Conservation (phyloP, 2,329 filamentous ascomycete genomes). For the Botrytis medusae region DNA sequence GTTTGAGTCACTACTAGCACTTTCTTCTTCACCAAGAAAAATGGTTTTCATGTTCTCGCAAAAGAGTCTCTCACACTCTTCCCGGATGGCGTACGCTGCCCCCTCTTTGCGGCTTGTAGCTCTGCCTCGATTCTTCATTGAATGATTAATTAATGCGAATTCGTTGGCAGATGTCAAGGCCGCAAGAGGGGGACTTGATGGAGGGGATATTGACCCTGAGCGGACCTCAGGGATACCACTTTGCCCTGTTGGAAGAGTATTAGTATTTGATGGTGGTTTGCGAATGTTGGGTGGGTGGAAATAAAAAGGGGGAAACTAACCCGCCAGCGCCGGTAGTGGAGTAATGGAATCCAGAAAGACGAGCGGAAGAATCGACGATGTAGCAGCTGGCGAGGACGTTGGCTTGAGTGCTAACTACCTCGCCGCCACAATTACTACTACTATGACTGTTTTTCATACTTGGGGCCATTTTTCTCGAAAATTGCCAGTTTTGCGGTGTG, state of each 20-base stretch:
- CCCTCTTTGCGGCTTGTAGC: constrained; percentile 67
- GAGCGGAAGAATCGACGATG: constrained; percentile 70
- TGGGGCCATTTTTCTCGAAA: constrained; percentile 38
- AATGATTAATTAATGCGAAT: constrained; percentile 60
- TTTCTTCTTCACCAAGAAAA: constrained; percentile 96
- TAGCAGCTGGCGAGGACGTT: constrained; percentile 92
- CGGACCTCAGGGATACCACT: constrained; percentile 95
- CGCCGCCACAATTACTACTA: constrained; percentile 75
- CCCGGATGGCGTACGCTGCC: constrained; percentile 95
- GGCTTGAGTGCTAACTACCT: constrained; percentile 55
- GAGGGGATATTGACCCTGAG: constrained; percentile 66
- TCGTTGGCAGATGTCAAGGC: constrained; percentile 68
- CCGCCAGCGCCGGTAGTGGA: constrained; percentile 87
- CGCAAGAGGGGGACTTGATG: constrained; percentile 86
- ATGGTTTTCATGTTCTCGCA: constrained; percentile 90
- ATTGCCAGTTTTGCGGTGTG: constrained; percentile 39
- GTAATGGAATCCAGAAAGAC: constrained; percentile 86
- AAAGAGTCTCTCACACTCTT: constrained; percentile 99
- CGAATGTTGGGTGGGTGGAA: background rate
- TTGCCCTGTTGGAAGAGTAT: constrained; percentile 57
- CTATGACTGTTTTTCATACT: constrained; percentile 41
- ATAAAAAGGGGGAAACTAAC: constrained; percentile 44
- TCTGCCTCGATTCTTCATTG: constrained; percentile 33
- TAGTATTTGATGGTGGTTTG: constrained; percentile 27
- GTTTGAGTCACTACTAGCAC: constrained; percentile 75